Evolutionary conservation across 2,329 filamentous ascomycete species (phyloP).

Genomic region (Plenodomus biglobosus): DNA sequence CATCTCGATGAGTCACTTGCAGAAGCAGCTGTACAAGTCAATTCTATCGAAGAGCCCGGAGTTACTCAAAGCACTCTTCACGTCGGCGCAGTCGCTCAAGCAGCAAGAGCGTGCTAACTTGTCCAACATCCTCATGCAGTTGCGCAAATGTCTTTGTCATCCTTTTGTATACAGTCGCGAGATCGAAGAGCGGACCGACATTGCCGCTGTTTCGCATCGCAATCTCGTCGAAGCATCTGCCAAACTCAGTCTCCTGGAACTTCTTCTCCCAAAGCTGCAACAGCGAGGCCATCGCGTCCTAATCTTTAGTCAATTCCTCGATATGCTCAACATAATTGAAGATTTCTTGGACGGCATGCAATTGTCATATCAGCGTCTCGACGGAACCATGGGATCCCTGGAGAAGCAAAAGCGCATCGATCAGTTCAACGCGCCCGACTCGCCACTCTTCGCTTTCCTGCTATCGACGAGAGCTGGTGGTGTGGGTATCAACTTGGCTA

Average conservation of each 20-base stretch:
- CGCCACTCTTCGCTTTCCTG: constrained; percentile 83
- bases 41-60: constrained; percentile 90
- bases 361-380: constrained; percentile 74
- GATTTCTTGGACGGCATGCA: constrained; percentile 82
- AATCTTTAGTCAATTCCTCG: constrained; percentile 93
- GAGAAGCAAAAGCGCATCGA: constrained; percentile 96
- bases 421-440: constrained; percentile 83
- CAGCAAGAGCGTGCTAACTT: constrained; percentile 74
- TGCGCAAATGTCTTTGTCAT: constrained; percentile 92
- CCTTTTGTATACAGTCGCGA: constrained; percentile 90
- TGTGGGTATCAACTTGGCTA: constrained; percentile 95
- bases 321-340: constrained; percentile 83
- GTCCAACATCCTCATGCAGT: constrained; percentile 93
- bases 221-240: constrained; percentile 90
- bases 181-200: constrained; percentile 78
- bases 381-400: constrained; percentile 77
- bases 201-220: constrained; percentile 64
- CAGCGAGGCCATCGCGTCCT: constrained; percentile 86
- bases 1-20: constrained; percentile 90
- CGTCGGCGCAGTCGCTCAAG: constrained; percentile 61
- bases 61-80: constrained; percentile 84
- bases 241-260: constrained; percentile 80
- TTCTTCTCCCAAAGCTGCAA: constrained; percentile 84
- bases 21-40: constrained; percentile 91
- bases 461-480: constrained; percentile 93